These are phyloP conservation scores for Berkeleyomyces basicola DNA, from an alignment of 2,329 filamentous ascomycete genomes.

Conservation along the genomic window DNA sequence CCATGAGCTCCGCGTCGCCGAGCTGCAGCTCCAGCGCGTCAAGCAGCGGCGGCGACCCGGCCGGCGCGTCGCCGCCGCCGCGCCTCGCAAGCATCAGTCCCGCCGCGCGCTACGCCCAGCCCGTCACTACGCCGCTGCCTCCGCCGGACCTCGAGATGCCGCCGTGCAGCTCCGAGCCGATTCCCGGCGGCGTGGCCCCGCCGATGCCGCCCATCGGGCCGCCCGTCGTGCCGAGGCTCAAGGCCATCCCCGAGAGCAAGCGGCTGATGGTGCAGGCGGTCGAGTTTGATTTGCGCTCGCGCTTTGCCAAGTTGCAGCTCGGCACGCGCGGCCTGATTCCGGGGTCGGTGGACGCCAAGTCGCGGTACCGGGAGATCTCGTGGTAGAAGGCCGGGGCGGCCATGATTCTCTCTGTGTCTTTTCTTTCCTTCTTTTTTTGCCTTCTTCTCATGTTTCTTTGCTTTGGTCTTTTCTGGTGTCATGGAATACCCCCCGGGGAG, in stretches of 20 bases:
- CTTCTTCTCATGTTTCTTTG: neutral
- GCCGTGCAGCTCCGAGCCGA: neutral
- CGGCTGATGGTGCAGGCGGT: conserved; percentile 40
- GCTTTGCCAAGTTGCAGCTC: conserved; percentile 33
- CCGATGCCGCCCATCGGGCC: neutral
- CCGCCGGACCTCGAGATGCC: neutral
- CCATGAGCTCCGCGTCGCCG: neutral
- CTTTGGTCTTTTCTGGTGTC: neutral
- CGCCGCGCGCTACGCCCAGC: neutral
- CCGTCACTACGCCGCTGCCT: neutral
- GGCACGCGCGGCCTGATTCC: conserved; percentile 36
- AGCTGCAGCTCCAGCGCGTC: neutral
- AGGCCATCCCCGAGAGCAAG: conserved; percentile 32
- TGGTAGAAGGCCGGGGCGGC: conserved; percentile 24
- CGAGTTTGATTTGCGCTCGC: conserved; percentile 38
- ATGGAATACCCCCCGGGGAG: neutral
- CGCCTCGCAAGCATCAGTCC: neutral
- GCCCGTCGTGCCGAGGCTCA: neutral
- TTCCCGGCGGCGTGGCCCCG: neutral
- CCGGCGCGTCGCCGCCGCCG: neutral
- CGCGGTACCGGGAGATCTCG: conserved; percentile 27
- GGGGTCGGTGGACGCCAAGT: conserved; percentile 30
- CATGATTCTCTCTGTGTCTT: neutral
- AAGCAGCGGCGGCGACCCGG: neutral
- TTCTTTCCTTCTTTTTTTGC: neutral